phyloP scores from a whole-genome alignment of 2,329 filamentous ascomycete genomes.

The Ascomycota sp. region DNA sequence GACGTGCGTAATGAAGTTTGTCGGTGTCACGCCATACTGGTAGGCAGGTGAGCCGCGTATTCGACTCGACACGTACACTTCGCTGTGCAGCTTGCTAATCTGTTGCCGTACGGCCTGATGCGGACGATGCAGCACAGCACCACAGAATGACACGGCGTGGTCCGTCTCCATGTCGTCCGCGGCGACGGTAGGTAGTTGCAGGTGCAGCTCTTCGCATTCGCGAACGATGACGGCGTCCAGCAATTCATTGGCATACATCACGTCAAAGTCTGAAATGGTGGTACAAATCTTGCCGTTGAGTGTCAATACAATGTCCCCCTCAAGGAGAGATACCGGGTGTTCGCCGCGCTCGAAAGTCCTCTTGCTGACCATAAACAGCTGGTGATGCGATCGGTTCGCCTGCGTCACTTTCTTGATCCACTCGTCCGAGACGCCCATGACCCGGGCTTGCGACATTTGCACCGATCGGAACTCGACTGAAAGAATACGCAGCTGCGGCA shows the following conservation, averaged over 20 bases:
- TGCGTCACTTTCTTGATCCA: conserved; percentile 84
- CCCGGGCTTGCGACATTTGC: conserved; percentile 87
- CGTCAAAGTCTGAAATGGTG: conserved; percentile 74
- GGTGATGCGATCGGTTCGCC: conserved; percentile 80
- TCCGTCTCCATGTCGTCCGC: conserved; percentile 86
- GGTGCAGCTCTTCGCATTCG: conserved; percentile 55
- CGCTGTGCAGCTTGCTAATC: conserved; percentile 87
- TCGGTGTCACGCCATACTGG: conserved; percentile 81
- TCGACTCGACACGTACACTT: conserved; percentile 84
- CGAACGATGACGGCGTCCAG: conserved; percentile 77
- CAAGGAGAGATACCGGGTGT: conserved; percentile 41
- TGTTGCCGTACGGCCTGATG: conserved; percentile 95
- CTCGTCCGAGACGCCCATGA: conserved; percentile 91
- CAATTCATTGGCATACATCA: conserved; percentile 81
- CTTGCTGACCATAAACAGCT: conserved; percentile 97
- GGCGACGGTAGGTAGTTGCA: conserved; percentile 67
- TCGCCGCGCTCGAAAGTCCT: conserved; percentile 44
- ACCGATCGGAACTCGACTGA: conserved; percentile 90
- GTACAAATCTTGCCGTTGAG: conserved; percentile 87
- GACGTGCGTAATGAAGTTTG: conserved; percentile 93
- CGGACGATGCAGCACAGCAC: conserved; percentile 77
- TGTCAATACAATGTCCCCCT: conserved; percentile 83
- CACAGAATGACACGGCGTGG: conserved; percentile 83
- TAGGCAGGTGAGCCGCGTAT: conserved; percentile 68
- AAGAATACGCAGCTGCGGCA: conserved; percentile 70